Base-by-base conservation (phyloP, 2,329 filamentous ascomycete genomes). In the Thelonectria olida region DNA sequence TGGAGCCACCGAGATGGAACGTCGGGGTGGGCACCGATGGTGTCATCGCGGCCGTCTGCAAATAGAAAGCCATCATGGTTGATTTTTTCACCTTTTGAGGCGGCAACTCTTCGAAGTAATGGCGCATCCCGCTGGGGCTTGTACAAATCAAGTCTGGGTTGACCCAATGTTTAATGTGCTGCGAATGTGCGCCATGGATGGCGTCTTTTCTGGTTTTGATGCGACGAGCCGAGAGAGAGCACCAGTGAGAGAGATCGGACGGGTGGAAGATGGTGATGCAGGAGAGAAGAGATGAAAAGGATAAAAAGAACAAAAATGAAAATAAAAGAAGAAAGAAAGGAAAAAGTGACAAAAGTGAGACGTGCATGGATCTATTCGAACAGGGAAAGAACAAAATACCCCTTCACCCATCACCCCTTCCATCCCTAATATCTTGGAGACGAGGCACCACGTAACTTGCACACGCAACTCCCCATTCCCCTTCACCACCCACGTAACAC, bases 121-220 rank as follows among this genome's bases (percentile, higher is more conserved):
- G 49, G 54, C 54, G 59, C 59, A 57, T 49, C 42, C 39, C 23
- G 49, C 48, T 48, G 39, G 34, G 45, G 45, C 61, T 67, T 66
- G 58, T 57, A 57, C 45, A 19, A 50, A 57, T 57, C 22, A 48
- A 58, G 54, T 20, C 41, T 58, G 28, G 52, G 8, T 8, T 39
- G 47, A 34, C 34, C 54, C n/a, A n/a, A n/a, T n/a, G n/a, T n/a
- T n/a, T n/a, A n/a, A n/a, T 20, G 41, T 45, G 12, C 45, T 34
- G 55, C 59, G 60, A 50, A 66, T 64, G 52, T 53, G 56, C 56
- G 53, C 62, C 62, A 61, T 50, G 51, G 39, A 71, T 70, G 69
- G 63, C 67, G 69, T 64, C 64, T 23, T 22, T 42, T 20, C n/a
- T 28, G 6, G 27, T 7, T 10, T 28, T 28, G 28, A 31, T 31